A percentile compares a stretch with the other conserved stretches of the same genome.
phyloP scores from a whole-genome alignment of 2,329 filamentous ascomycete genomes.

The Monosporascus cannonballus region DNA sequence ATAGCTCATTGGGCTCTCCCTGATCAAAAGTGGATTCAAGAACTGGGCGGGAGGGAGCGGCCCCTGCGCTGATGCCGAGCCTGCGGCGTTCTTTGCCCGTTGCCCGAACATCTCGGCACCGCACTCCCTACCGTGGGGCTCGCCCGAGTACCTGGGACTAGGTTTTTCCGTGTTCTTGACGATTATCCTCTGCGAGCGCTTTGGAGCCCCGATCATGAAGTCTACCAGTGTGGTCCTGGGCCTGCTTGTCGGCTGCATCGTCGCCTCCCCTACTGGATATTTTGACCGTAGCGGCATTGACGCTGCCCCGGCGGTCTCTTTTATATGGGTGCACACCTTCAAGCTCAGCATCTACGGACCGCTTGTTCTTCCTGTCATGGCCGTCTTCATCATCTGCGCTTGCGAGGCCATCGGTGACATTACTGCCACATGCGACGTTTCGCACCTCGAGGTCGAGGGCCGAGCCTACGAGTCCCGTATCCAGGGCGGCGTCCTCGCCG shows the following conservation, averaged over 20 bases:
- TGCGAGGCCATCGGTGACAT: constrained; percentile 79
- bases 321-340: constrained; percentile 77
- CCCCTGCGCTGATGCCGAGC: constrained; percentile 43
- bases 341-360: constrained; percentile 65
- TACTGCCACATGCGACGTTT: constrained; percentile 76
- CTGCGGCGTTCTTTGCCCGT: constrained; percentile 49
- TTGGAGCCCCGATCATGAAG: constrained; percentile 81
- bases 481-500: constrained; percentile 72
- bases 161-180: constrained; percentile 76
- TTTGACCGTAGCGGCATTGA: constrained; percentile 70
- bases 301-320: constrained; percentile 62
- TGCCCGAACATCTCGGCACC: constrained; percentile 66
- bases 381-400: constrained; percentile 65
- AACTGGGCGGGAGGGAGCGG: constrained; percentile 75
- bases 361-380: constrained; percentile 65
- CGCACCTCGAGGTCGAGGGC: constrained; percentile 67
- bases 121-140: constrained; percentile 70
- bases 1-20: constrained; percentile 64
- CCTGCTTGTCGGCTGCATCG: constrained; percentile 69
- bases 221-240: constrained; percentile 71
- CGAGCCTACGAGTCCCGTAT: constrained; percentile 68
- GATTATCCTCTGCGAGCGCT: constrained; percentile 75
- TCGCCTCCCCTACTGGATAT: constrained; percentile 72
- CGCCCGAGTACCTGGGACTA: constrained; percentile 69
- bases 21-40: constrained; percentile 66